phyloP scores from a whole-genome alignment of 192 early-diverging fungal species.

The Podila epigama region DNA sequence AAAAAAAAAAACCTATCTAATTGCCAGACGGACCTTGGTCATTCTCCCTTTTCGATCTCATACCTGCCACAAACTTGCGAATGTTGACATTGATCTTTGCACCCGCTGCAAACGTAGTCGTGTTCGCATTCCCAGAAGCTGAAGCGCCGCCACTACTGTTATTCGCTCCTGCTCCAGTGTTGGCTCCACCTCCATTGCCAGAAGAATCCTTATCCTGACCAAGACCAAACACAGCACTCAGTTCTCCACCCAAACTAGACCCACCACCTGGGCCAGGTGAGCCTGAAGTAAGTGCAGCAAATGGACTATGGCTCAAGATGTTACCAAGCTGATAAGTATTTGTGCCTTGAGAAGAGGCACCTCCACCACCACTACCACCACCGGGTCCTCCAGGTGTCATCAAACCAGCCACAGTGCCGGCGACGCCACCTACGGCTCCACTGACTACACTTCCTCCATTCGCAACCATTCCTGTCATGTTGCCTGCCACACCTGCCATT shows the following conservation, averaged over 20 bases:
- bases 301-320: conserved; percentile 45
- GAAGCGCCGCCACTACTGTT: neutral
- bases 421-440: neutral
- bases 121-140: neutral
- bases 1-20: neutral
- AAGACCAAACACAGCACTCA: conserved; percentile 25
- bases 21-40: conserved; percentile 10
- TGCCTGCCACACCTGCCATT: conserved; percentile 23
- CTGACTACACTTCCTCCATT: neutral
- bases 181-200: neutral
- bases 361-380: neutral
- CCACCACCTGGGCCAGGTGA: conserved; percentile 10
- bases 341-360: neutral
- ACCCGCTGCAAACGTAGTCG: conserved; percentile 23
- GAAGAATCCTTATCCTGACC: conserved; percentile 20
- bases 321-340: conserved; percentile 40
- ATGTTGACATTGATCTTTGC: conserved; percentile 49
- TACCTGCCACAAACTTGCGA: conserved; percentile 50
- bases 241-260: conserved; percentile 8
- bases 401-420: conserved; percentile 13
- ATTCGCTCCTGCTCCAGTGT: neutral
- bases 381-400: conserved; percentile 17
- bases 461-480: conserved; percentile 28
- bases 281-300: conserved; percentile 25
- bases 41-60: conserved; percentile 36